Base-by-base conservation (phyloP, 2,329 filamentous ascomycete genomes). In the Cercospora sp. region DNA sequence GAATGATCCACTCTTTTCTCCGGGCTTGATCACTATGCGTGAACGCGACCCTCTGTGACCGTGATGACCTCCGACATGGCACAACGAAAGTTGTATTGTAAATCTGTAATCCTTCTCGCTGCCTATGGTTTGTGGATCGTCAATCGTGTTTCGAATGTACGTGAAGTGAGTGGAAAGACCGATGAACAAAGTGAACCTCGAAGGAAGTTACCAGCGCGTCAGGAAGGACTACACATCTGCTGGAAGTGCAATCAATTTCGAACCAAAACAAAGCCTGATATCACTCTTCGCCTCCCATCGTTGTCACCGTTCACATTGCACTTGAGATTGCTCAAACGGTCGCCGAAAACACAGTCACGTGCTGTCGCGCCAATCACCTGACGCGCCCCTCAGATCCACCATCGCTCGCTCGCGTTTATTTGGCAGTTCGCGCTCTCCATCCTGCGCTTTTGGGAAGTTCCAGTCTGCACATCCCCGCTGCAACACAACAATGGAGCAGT, bases 401-500 rank as follows among this genome's bases (percentile, higher is more conserved):
- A 13, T 24, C 21, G 45, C 45, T 16, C 45, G 10, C 45, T 51
- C 45, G 45, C 45, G 45, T 51, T 51, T 51, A 51, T 51, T 51
- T 51, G 45, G 45, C 45, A 51, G 45, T 51, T 51, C 45, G 45
- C 45, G 45, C 45, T 26, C 45, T 24, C 45, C 45, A 51, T 24
- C 45, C 18, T 51, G 21, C 45, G 45, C 45, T 51, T 51, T 51
- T 51, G 45, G 45, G 45, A 51, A 13, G 18, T 51, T 51, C 18
- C 45, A n/a, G 45, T 51, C 45, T 51, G 45, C 45, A 51, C 45
- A 51, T 7, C 18, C 45, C 45, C 10, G 45, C 45, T 51, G 45
- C 45, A 51, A 60, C 51, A 61, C 64, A 24, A 51, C 45, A 58
- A 72, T 70, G 69, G 70, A 72, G 65, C 70, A 97, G 83, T 97